Evolutionary conservation across 306 rosid species (phyloP).

Genomic region (Pachyrhizus erosus): DNA sequence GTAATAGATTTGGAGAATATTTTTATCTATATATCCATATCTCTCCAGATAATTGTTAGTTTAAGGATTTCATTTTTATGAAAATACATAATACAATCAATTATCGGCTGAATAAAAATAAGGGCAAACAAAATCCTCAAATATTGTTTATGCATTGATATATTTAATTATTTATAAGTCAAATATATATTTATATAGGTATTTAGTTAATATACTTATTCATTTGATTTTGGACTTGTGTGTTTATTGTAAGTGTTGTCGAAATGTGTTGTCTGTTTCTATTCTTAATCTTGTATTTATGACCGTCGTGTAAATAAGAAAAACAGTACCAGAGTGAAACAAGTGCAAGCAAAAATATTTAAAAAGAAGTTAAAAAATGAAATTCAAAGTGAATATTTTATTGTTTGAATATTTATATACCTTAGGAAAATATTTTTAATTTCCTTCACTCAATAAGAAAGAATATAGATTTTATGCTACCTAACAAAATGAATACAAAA

Average conservation of each 20-base stretch:
- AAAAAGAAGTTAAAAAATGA: neutral
- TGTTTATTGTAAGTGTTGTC: neutral
- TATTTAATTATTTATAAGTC: no score
- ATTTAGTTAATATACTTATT: neutral
- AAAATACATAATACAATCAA: neutral
- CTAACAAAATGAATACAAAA: neutral
- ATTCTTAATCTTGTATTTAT: neutral
- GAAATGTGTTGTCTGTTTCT: neutral
- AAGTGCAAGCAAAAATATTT: neutral
- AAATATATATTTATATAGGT: neutral
- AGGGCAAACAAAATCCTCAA: neutral
- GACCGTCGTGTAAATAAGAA: neutral
- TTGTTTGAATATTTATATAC: neutral
- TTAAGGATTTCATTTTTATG: neutral
- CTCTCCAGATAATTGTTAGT: neutral
- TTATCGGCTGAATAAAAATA: neutral
- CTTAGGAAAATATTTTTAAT: conserved; percentile 4
- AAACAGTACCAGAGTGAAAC: neutral
- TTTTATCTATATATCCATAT: neutral
- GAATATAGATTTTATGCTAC: neutral
- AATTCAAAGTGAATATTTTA: neutral
- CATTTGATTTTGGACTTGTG: neutral
- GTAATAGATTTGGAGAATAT: neutral
- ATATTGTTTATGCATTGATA: neutral
- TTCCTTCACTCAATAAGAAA: neutral